phyloP scores from a whole-genome alignment of 78 protist species.

The Chrysochromulina parva region DNA sequence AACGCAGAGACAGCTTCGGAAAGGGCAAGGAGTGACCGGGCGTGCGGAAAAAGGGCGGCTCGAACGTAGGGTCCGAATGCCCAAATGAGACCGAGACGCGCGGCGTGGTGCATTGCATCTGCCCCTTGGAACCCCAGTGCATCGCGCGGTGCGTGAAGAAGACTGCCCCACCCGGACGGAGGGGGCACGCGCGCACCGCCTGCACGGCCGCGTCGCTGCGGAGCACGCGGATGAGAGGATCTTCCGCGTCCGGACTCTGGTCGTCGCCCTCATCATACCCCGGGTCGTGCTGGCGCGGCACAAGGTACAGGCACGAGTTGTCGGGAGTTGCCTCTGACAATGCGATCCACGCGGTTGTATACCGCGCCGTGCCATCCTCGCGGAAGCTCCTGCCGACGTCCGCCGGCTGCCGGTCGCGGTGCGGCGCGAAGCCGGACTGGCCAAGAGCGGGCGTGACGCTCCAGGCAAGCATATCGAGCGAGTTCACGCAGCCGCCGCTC shows the following conservation, averaged over 20 bases:
- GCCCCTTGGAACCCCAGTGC: slow-evolving; percentile 32
- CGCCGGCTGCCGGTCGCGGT: slow-evolving; percentile 25
- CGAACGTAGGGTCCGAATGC: not conserved
- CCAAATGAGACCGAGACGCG: slow-evolving; percentile 12
- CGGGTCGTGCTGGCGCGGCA: not conserved
- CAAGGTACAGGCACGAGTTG: not conserved
- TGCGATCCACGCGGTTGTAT: not conserved
- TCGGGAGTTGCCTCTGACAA: not conserved
- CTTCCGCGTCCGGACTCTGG: not conserved
- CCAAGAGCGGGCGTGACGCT: not conserved
- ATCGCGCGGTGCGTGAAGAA: not conserved
- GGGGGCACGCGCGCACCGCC: not conserved
- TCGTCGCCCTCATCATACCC: slow-evolving; percentile 15
- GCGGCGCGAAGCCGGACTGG: slow-evolving; percentile 18
- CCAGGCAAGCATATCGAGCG: not conserved
- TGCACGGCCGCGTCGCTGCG: not conserved
- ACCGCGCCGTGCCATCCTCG: not conserved
- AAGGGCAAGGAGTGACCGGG: not conserved
- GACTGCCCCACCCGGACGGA: not conserved
- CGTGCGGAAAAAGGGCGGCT: not conserved
- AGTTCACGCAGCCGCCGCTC: not conserved
- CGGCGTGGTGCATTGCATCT: not conserved
- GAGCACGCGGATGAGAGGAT: not conserved
- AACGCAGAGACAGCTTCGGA: not conserved
- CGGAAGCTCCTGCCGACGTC: not conserved